Conservation (phyloP, 306 rosid genomes). For the Pueraria montana region DNA sequence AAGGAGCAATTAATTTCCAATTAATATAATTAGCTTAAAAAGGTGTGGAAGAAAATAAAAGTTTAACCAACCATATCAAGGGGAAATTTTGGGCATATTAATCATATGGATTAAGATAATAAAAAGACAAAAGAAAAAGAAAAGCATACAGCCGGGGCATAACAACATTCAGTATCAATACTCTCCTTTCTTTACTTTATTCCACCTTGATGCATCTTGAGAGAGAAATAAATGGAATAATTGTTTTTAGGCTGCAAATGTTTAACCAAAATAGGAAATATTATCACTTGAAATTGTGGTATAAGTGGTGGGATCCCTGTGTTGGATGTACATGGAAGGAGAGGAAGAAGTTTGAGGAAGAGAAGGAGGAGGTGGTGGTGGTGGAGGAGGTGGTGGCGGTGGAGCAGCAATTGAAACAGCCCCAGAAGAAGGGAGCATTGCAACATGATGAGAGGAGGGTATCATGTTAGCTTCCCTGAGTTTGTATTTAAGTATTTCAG, state of each 20-base stretch:
- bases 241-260: slow-evolving; percentile 29
- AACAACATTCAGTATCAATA: slow-evolving; percentile 42
- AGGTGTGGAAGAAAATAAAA: slow-evolving; percentile 11
- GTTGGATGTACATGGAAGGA: slow-evolving; percentile 60
- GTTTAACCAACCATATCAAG: slow-evolving; percentile 20
- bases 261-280: slow-evolving; percentile 60
- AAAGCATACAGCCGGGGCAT: slow-evolving; percentile 19
- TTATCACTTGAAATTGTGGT: slow-evolving; percentile 56
- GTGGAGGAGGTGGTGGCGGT: slow-evolving; percentile 45
- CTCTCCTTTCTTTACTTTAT: slow-evolving; percentile 44
- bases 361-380: slow-evolving; percentile 51
- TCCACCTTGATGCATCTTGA: slow-evolving; percentile 43
- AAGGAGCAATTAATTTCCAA: slow-evolving; percentile 31
- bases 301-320: slow-evolving; percentile 55
- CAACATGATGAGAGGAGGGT: slow-evolving; percentile 53
- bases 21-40: neutral
- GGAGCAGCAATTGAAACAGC: slow-evolving; percentile 64
- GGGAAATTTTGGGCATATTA: slow-evolving; percentile 19
- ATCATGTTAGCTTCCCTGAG: slow-evolving; percentile 71
- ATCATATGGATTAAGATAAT: slow-evolving; percentile 34
- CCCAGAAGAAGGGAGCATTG: slow-evolving; percentile 64
- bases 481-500: slow-evolving; percentile 85
- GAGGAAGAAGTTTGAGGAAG: slow-evolving; percentile 65
- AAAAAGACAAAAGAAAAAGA: neutral
- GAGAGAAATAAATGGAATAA: slow-evolving; percentile 51